Base-by-base conservation (phyloP, 768 basidiomycete genomes). In the Russula sp. region DNA sequence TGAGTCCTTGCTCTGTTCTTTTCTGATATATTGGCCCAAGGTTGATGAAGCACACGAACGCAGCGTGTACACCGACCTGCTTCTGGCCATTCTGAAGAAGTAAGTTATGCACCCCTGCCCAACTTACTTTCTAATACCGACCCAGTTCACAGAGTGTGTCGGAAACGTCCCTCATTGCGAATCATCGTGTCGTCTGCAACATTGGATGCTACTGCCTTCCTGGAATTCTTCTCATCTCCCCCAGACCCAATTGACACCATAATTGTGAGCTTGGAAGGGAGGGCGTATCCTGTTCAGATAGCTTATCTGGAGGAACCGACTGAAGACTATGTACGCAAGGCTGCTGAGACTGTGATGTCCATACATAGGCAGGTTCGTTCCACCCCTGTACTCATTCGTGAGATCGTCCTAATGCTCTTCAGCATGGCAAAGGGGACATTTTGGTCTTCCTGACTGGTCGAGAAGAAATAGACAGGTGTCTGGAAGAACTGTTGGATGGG, bases 31-130 rank as follows among this genome's bases (percentile, higher is more conserved):
- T 10, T 22, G 3, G 22, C 50, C 16, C 38, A 69, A 96, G 94
- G 88, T 99, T 53, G 97, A 99, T 70, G 97, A 98, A 78, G 97
- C 94, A 0, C 97, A 99, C 73, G 97, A 99, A 73, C 81, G 97
- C 38, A 92, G 93, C 71, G 80, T 93, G n/a, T 96, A 98, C 73
- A 98, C 95, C 0, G 97, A 99, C 73, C 77, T 99, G 11, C 77
- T 99, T 2, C 80, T 99, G 1, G 96, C 96, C 0, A 77, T 98
- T 20, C 76, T 99, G 53, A 96, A 97, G 79, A 98, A 98, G 95
- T 95, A 46, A 22, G 59, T 57, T 32, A 32, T 14, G 42, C 24
- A 57, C 34, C 26, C 49, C 42, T 16, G 13, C 8, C 13, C 26
- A 36, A 18, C 24, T 58, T 32, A 18, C 11, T 5, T 42, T 34